Conservation (phyloP, 305 asterid genomes). For the Plantago coronopus region DNA sequence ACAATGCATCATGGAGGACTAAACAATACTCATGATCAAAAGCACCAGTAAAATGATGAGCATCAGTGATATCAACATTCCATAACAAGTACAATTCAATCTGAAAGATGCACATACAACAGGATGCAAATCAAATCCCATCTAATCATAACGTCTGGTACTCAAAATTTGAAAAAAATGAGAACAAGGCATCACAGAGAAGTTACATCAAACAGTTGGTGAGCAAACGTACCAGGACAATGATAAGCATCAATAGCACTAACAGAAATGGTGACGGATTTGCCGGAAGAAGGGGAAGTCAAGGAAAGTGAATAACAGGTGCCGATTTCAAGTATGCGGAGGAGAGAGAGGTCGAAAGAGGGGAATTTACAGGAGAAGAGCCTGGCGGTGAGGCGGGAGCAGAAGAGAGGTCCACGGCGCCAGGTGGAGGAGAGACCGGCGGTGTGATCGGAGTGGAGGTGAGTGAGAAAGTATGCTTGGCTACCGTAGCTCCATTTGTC, state of each 20-base stretch:
- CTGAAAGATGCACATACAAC: no score
- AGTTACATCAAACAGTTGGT: slow-evolving; percentile 20
- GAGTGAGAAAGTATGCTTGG: slow-evolving; percentile 82
- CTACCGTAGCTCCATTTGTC: slow-evolving; percentile 76
- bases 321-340: slow-evolving; percentile 57
- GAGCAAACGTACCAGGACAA: slow-evolving; percentile 56
- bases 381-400: slow-evolving; percentile 67
- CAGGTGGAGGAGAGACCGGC: slow-evolving; percentile 60
- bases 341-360: slow-evolving; percentile 58
- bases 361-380: slow-evolving; percentile 72
- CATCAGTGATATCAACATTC: no score
- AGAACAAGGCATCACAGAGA: not conserved
- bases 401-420: slow-evolving; percentile 65
- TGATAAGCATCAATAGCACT: slow-evolving; percentile 77
- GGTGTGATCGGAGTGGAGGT: slow-evolving; percentile 85
- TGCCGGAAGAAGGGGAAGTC: slow-evolving; percentile 48
- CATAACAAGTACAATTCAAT: no score
- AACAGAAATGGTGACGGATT: slow-evolving; percentile 33
- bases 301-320: slow-evolving; percentile 56
- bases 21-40: not conserved
- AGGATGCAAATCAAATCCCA: no score
- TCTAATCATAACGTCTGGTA: no score
- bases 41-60: no score
- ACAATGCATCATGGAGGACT: slow-evolving; percentile 24
- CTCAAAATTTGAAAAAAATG: no score